Conservation (phyloP, 1,284 basidiomycete genomes). For the Anthracocystis setariae region DNA sequence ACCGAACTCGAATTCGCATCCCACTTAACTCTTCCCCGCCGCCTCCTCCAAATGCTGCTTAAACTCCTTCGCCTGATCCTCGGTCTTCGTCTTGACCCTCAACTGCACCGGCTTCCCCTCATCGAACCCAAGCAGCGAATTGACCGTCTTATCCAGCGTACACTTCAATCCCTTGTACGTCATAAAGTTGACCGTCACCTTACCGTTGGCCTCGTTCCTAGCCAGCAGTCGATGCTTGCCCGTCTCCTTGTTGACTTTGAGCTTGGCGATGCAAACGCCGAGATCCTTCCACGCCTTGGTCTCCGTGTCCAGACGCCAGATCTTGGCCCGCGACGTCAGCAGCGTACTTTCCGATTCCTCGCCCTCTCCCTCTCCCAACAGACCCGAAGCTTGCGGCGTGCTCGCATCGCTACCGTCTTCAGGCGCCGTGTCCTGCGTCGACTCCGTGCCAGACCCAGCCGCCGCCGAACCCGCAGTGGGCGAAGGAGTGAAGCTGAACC, state of each 20-base stretch:
- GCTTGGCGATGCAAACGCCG: conserved; percentile 55
- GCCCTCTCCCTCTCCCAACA: conserved; percentile 58
- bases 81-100: conserved; percentile 61
- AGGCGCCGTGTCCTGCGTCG: conserved; percentile 3
- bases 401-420: conserved; percentile 15
- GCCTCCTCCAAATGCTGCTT: conserved; percentile 39
- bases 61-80: conserved; percentile 49
- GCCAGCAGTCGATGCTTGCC: conserved; percentile 53
- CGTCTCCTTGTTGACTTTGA: conserved; percentile 52
- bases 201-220: conserved; percentile 62
- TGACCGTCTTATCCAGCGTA: conserved; percentile 47
- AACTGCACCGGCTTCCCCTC: conserved; percentile 50
- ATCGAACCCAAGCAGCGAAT: conserved; percentile 57
- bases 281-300: conserved; percentile 58
- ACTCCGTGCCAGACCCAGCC: conserved; percentile 1
- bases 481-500: conserved; percentile 23
- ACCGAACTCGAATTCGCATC: background rate
- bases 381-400: conserved; percentile 24
- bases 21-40: background rate
- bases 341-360: conserved; percentile 57
- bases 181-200: conserved; percentile 59
- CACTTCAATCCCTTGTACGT: conserved; percentile 48
- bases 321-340: conserved; percentile 54
- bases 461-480: background rate
- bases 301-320: conserved; percentile 55